Evolutionary conservation across 176 grass and related monocot genomes (phyloP).

Genomic region (Aegilops tauschii): DNA sequence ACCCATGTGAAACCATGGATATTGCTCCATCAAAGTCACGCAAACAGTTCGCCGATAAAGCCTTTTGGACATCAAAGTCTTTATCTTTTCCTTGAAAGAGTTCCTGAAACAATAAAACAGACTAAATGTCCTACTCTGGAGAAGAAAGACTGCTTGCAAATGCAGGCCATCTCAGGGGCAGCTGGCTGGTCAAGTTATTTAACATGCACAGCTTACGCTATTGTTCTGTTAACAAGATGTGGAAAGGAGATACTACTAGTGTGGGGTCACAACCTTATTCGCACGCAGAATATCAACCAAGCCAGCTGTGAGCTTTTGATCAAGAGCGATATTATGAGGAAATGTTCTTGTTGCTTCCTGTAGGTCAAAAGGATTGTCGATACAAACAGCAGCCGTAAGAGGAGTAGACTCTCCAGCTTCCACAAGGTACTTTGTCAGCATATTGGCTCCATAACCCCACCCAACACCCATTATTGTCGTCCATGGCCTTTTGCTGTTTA

Average conservation of each 20-base stretch:
- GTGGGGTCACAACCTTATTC: constrained; percentile 66
- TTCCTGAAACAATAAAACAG: constrained; percentile 64
- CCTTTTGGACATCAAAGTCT: constrained; percentile 79
- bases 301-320: constrained; percentile 69
- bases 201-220: neutral
- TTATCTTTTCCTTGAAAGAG: constrained; percentile 89
- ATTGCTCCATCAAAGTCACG: constrained; percentile 85
- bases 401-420: constrained; percentile 91
- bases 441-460: constrained; percentile 93
- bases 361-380: constrained; percentile 90
- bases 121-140: constrained; percentile 8
- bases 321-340: constrained; percentile 63
- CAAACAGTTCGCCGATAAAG: constrained; percentile 59
- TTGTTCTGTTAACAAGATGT: neutral
- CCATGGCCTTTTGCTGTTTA: constrained; percentile 78
- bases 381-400: constrained; percentile 83
- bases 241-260: neutral
- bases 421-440: constrained; percentile 87
- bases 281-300: constrained; percentile 79
- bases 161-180: neutral
- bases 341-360: constrained; percentile 74
- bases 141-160: neutral
- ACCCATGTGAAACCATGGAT: constrained; percentile 90
- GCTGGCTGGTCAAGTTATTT: neutral
- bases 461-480: constrained; percentile 77